Percentiles rank a stretch among this genome's conserved stretches.
These are phyloP conservation scores for Yamadazyma tumulicola DNA, from an alignment of 805 yeast species.

Conservation along the genomic window DNA sequence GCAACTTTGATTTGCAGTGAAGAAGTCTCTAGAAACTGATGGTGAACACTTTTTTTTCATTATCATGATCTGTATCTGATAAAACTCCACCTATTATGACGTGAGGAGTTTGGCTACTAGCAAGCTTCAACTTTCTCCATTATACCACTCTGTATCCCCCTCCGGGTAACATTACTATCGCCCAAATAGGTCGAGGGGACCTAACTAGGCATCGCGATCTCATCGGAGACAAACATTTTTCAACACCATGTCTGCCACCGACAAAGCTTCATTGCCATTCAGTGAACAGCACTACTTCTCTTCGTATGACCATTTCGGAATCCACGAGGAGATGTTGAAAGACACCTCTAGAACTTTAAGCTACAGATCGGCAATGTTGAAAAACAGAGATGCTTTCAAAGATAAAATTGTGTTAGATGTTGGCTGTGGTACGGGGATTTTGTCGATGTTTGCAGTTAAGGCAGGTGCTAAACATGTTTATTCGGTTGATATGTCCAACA, in stretches of 20 bases:
- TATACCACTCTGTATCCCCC: no score
- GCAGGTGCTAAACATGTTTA: slow-evolving; percentile 99
- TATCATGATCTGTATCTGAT: no score
- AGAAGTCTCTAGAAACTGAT: no score
- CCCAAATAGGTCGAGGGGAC: no score
- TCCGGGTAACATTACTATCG: no score
- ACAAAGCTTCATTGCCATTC: slow-evolving; percentile 58
- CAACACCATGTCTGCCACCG: slow-evolving; percentile 54
- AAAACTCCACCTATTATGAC: no score
- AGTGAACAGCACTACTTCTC: slow-evolving; percentile 91
- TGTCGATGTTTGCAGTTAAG: slow-evolving; percentile 96
- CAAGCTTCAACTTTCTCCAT: no score
- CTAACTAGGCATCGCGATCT: no score
- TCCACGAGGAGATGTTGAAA: slow-evolving; percentile 98
- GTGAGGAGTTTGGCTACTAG: no score
- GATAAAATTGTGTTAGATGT: slow-evolving; percentile 94
- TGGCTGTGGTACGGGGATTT: slow-evolving; percentile 98
- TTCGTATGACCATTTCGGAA: slow-evolving; percentile 95
- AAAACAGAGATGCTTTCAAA: slow-evolving; percentile 83
- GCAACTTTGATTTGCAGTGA: no score
- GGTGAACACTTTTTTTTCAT: no score
- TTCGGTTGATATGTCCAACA: slow-evolving; percentile 96
- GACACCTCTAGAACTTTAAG: slow-evolving; percentile 90
- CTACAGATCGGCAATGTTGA: slow-evolving; percentile 87
- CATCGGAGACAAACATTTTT: slow-evolving; percentile 1